Evolutionary conservation across 345 rosid genomes (phyloP).

Genomic region (Durio zibethinus): DNA sequence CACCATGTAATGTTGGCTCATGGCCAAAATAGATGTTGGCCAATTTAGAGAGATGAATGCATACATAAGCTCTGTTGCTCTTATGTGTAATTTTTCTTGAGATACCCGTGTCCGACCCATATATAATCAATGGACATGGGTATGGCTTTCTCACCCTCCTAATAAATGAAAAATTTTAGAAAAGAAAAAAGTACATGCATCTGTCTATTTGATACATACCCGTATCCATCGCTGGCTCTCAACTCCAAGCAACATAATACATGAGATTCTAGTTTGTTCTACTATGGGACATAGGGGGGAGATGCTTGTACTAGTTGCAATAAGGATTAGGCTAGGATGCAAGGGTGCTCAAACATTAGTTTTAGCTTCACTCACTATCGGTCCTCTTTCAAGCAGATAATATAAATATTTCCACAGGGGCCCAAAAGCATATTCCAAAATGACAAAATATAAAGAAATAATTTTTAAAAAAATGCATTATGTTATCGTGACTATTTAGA

Average conservation of each 20-base stretch:
- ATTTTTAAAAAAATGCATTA: background rate
- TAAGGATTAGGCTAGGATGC: too few relatives aligned
- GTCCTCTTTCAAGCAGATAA: background rate
- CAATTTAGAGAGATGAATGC: background rate
- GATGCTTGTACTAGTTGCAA: background rate
- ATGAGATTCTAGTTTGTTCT: conserved; percentile 5
- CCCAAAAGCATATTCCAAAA: background rate
- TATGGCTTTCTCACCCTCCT: background rate
- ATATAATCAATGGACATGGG: too few relatives aligned
- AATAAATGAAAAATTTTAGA: background rate
- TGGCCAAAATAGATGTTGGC: too few relatives aligned
- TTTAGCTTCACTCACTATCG: background rate
- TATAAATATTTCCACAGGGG: background rate
- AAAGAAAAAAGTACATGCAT: background rate
- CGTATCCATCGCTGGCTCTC: too few relatives aligned
- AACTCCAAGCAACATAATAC: background rate
- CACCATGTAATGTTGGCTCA: too few relatives aligned
- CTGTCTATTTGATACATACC: too few relatives aligned
- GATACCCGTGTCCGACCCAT: too few relatives aligned
- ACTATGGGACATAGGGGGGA: background rate
- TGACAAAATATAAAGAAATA: too few relatives aligned
- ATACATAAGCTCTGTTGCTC: background rate
- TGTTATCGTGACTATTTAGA: background rate
- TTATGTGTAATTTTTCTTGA: background rate
- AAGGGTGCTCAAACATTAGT: background rate